A percentile compares a stretch with the other conserved stretches of the same genome.
phyloP scores from a whole-genome alignment of 2,329 filamentous ascomycete genomes.

The Apiospora phragmitis region DNA sequence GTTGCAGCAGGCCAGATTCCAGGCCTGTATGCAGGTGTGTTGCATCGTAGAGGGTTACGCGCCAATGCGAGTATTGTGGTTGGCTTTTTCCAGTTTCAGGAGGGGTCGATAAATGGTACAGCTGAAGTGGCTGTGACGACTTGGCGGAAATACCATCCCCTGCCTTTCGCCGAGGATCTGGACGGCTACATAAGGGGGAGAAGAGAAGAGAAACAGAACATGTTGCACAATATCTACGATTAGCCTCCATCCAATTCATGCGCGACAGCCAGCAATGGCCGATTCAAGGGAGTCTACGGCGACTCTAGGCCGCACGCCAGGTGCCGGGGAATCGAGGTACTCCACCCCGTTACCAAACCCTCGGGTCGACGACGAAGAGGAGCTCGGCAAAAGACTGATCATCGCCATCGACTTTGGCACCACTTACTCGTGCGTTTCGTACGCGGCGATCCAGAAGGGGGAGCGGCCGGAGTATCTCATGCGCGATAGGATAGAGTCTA shows the following conservation, averaged over 20 bases:
- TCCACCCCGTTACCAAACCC: not conserved
- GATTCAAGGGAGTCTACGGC: not conserved
- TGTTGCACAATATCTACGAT: not conserved
- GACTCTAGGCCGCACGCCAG: not conserved
- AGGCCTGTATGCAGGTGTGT: not conserved
- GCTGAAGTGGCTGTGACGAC: not conserved
- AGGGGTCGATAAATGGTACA: not conserved
- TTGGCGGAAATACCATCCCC: not conserved
- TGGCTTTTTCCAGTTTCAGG: not conserved
- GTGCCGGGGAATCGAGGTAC: not conserved
- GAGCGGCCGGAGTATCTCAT: not conserved
- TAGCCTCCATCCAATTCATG: not conserved
- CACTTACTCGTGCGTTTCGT: slow-evolving; percentile 20
- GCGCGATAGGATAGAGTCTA: slow-evolving; percentile 13
- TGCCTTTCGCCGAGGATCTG: not conserved
- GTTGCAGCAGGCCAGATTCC: not conserved
- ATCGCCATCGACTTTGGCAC: slow-evolving; percentile 21
- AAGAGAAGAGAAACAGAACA: not conserved
- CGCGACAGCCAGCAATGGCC: not conserved
- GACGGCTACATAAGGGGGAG: not conserved
- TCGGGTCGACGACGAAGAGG: not conserved
- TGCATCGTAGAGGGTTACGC: not conserved
- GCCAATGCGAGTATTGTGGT: not conserved
- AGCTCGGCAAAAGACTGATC: slow-evolving; percentile 13
- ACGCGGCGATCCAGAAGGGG: slow-evolving; percentile 10